Percentiles rank a stretch among this genome's conserved stretches.
phyloP scores from a whole-genome alignment of 805 yeast species.

The Wickerhamiella dianesei region DNA sequence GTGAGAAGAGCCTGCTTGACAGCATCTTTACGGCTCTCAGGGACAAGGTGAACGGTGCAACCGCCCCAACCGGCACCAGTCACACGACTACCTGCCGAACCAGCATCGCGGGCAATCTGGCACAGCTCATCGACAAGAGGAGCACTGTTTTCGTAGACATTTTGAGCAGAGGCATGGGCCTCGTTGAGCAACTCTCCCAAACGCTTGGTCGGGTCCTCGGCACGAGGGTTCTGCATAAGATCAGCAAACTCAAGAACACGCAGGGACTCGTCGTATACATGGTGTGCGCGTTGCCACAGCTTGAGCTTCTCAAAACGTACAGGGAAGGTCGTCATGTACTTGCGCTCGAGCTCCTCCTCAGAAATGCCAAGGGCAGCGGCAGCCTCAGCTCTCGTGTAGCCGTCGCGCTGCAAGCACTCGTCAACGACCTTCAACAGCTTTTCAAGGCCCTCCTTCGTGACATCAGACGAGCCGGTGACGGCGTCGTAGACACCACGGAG shows the following conservation, averaged over 20 bases:
- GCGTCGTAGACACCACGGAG: constrained; percentile 51
- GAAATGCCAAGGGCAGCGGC: constrained; percentile 32
- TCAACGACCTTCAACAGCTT: constrained; percentile 35
- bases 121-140: constrained; percentile 42
- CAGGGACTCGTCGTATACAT: constrained; percentile 48
- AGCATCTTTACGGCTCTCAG: constrained; percentile 28
- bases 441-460: constrained; percentile 30
- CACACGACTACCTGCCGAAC: constrained; percentile 53
- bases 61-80: constrained; percentile 80
- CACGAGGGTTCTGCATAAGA: constrained; percentile 23
- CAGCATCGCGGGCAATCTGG: constrained; percentile 38
- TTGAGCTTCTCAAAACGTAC: constrained; percentile 45
- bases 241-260: constrained; percentile 42
- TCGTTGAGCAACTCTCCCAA: constrained; percentile 47
- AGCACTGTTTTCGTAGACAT: constrained; percentile 41
- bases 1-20: constrained; percentile 33
- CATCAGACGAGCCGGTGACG: constrained; percentile 23
- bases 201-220: constrained; percentile 27
- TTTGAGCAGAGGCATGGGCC: constrained; percentile 41
- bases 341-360: constrained; percentile 31
- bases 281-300: constrained; percentile 44
- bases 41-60: constrained; percentile 50
- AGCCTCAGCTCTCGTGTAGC: constrained; percentile 39
- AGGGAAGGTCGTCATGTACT: constrained; percentile 39
- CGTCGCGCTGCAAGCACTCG: constrained; percentile 29